phyloP scores from a whole-genome alignment of 768 basidiomycete genomes.

The Tephrocybe sp. region DNA sequence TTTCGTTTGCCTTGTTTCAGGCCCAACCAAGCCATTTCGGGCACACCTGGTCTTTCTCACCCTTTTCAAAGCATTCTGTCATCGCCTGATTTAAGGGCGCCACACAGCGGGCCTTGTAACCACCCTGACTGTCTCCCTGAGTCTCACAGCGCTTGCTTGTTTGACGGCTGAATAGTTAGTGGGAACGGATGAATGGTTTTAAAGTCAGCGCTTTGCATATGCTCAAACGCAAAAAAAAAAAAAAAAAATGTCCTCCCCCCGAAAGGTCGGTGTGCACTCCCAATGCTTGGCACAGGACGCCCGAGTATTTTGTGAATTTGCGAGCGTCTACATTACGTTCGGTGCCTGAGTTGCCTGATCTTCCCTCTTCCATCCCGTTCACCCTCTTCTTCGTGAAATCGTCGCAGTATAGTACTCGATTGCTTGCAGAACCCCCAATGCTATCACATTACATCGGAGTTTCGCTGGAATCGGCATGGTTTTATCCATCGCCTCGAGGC shows the following conservation, averaged over 20 bases:
- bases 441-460: background rate
- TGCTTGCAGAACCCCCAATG: background rate
- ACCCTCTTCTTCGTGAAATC: background rate
- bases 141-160: background rate
- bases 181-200: too few species aligned
- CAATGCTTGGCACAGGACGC: background rate
- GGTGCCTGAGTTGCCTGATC: constrained; percentile 6
- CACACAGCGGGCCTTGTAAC: constrained; percentile 10
- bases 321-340: constrained; percentile 2
- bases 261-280: background rate
- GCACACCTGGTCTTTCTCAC: background rate
- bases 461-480: background rate
- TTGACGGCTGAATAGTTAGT: background rate
- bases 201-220: too few species aligned
- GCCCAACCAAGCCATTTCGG: background rate
- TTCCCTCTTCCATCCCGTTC: background rate
- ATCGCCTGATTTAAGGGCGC: constrained; percentile 2
- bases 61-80: background rate
- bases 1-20: background rate
- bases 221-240: background rate
- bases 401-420: background rate
- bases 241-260: background rate
- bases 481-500: background rate
- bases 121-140: constrained; percentile 1
- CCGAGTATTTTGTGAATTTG: background rate